Evolutionary conservation across 106 monocot genomes (phyloP), one percentile per base, ranked within the genome.

Genomic region (Apostasia ramifera): DNA sequence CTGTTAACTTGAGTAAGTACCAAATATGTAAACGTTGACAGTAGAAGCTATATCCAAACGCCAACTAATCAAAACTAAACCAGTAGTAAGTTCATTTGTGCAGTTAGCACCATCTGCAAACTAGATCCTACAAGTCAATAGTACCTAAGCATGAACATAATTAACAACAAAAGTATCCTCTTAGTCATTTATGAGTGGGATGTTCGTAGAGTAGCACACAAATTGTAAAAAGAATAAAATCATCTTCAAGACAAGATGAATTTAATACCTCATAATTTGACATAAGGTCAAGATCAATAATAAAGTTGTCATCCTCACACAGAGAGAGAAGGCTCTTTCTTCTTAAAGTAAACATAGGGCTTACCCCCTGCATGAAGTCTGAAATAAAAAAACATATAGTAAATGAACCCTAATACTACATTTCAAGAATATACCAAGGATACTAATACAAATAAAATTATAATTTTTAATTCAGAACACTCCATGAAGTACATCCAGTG

Each of bases 261-360:
- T 40, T 48, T 13, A 46, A 11, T 81, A 88, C 94, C 91, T 95
- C 85, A 76, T 70, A 85, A 64, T 57, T 78, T 44, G 83, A 68
- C 59, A 79, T 44, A 47, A 55, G 13, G 48, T 75, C 83, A 78
- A 71, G 81, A 76, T 95, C 94, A 14, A 91, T 83, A 55, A 85
- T 75, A 55, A 91, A 95, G 69, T 88, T 91, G 70, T 86, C 91
- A 75, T 91, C 76, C 56, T 50, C 50, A 72, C 91, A 84, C 64
- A 8, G 61, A 62, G 80, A 82, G 9, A 88, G 57, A 67, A 91
- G 83, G 59, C 47, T 66, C 13, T 83, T 68, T 55, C 94, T 87
- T 64, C 74, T 91, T 1, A 59, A 70, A 61, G 78, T 79, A 51
- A 83, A 56, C 61, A 86, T 68, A 64, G 85, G 79, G 59, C 81